Conservation (phyloP, 169 alveolate species). For the Eimeria tenella region DNA sequence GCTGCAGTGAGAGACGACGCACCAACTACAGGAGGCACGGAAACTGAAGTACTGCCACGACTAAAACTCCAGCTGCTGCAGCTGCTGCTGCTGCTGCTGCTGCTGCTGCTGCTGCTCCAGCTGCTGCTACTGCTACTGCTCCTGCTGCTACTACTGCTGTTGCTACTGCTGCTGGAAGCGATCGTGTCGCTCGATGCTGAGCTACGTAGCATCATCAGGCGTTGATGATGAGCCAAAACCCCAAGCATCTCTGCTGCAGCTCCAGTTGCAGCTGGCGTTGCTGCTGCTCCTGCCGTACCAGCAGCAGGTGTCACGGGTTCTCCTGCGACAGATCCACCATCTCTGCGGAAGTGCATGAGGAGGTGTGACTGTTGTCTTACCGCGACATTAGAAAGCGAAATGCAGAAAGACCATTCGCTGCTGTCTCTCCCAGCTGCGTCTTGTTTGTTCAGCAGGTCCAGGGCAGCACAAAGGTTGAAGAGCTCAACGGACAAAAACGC, state of each 20-base stretch:
- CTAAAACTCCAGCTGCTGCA: background rate
- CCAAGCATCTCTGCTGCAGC: conserved; percentile 34
- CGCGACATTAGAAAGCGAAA: conserved; percentile 81
- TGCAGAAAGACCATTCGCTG: conserved; percentile 83
- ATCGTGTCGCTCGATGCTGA: background rate
- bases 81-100: too few species aligned
- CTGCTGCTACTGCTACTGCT: conserved; percentile 18
- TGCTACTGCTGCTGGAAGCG: background rate
- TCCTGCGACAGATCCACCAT: background rate
- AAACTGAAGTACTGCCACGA: background rate
- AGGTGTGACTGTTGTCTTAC: conserved; percentile 77
- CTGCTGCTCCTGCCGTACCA: conserved; percentile 29
- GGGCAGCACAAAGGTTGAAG: conserved; percentile 82
- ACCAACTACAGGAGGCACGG: background rate
- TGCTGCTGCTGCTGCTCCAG: background rate
- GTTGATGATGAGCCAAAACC: conserved; percentile 15
- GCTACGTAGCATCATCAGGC: conserved; percentile 38
- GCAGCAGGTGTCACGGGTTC: conserved; percentile 36
- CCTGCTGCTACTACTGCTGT: conserved; percentile 37
- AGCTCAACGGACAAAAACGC: conserved; percentile 82
- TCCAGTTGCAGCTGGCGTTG: background rate
- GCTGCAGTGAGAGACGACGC: conserved; percentile 62
- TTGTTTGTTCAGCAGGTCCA: conserved; percentile 81
- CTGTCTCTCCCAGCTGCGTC: conserved; percentile 85
- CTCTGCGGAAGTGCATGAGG: conserved; percentile 75